A percentile compares a stretch with the other conserved stretches of the same genome.
Evolutionary conservation across 1,284 basidiomycete species (phyloP).

Genomic region (Ganoderma leucocontextum): DNA sequence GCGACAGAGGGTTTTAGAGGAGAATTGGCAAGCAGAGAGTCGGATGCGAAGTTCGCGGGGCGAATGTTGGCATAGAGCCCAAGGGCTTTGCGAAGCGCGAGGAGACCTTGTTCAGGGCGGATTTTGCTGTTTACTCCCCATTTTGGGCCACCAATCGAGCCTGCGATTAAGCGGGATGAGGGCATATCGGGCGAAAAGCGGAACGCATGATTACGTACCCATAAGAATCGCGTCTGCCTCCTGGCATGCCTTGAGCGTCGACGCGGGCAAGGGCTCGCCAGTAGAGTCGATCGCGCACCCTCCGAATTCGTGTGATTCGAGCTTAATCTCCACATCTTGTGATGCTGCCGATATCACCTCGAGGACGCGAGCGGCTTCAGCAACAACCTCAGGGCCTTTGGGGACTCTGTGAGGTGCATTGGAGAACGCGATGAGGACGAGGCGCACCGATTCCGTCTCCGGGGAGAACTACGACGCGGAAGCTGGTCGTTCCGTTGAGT

Average conservation of each 20-base stretch:
- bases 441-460: slow-evolving; percentile 95
- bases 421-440: slow-evolving; percentile 2
- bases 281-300: slow-evolving; percentile 92
- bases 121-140: slow-evolving; percentile 94
- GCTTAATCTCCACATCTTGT: slow-evolving; percentile 73
- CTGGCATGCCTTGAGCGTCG: slow-evolving; percentile 88
- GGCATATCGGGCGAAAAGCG: slow-evolving; percentile 6
- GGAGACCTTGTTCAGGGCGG: slow-evolving; percentile 95
- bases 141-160: slow-evolving; percentile 97
- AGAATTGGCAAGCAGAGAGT: slow-evolving; percentile 89
- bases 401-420: background rate
- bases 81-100: slow-evolving; percentile 91
- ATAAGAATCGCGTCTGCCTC: slow-evolving; percentile 92
- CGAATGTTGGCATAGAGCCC: slow-evolving; percentile 99
- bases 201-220: slow-evolving; percentile 58
- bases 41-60: slow-evolving; percentile 94
- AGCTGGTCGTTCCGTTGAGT: slow-evolving; percentile 53
- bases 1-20: slow-evolving; percentile 92
- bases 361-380: slow-evolving; percentile 90
- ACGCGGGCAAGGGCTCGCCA: slow-evolving; percentile 86
- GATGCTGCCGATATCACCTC: slow-evolving; percentile 74
- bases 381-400: slow-evolving; percentile 91
- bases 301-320: slow-evolving; percentile 88
- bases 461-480: slow-evolving; percentile 88
- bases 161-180: slow-evolving; percentile 48